Conservation (phyloP, 192 early-diverging fungal genomes). For the Rhizoclosmatium globosum region DNA sequence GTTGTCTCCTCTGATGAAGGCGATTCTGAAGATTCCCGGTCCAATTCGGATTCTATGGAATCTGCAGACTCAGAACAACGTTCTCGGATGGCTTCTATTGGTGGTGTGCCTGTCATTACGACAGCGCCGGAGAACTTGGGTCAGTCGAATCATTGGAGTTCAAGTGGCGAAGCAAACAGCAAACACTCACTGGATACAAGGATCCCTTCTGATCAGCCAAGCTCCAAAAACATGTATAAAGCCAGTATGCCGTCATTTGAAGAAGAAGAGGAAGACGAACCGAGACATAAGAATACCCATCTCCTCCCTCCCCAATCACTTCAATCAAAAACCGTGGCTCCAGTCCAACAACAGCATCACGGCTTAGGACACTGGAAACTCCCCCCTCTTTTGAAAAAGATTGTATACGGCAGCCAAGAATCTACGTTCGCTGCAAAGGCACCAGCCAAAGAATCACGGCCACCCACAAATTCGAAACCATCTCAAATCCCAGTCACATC, state of each 20-base stretch:
- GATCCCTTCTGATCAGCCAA: background rate
- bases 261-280: constrained; percentile 25
- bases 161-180: no score
- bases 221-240: background rate
- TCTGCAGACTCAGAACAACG: background rate
- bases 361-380: constrained; percentile 22
- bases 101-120: background rate
- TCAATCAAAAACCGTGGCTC: background rate
- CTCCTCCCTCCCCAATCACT: background rate
- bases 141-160: no score
- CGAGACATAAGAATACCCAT: constrained; percentile 8
- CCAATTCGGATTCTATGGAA: background rate
- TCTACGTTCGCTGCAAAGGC: background rate
- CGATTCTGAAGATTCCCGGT: background rate
- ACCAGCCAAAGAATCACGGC: no score
- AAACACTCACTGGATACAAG: background rate
- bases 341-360: background rate
- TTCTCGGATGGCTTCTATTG: background rate
- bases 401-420: constrained; percentile 17
- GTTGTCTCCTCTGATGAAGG: background rate
- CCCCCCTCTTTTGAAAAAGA: constrained; percentile 24
- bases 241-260: constrained; percentile 6
- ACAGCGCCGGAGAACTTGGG: background rate
- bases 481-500: background rate
- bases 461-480: background rate